These are phyloP conservation scores for Zygosaccharomyces sapae DNA, from an alignment of 1,139 yeast species.

Conservation along the genomic window DNA sequence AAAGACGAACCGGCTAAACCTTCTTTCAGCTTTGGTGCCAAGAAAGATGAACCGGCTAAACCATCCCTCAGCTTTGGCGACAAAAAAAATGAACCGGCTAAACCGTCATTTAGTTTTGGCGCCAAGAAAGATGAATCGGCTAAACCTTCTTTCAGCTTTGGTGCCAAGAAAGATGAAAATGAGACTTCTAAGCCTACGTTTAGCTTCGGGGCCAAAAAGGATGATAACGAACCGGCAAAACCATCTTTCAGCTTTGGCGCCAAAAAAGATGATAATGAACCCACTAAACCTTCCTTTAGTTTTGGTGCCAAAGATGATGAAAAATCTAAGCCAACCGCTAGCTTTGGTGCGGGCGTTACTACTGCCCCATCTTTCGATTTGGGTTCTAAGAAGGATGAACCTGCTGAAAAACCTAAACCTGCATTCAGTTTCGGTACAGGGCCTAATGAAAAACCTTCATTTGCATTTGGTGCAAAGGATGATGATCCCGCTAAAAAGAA, in stretches of 20 bases:
- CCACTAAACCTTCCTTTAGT: conserved; percentile 9
- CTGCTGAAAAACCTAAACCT: neutral
- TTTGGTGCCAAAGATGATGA: conserved; percentile 10
- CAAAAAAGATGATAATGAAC: neutral
- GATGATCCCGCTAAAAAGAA: conserved; percentile 3
- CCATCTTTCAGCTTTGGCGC: neutral
- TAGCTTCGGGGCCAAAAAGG: conserved; percentile 12
- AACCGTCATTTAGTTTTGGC: neutral
- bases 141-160: conserved; percentile 14
- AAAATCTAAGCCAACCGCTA: neutral
- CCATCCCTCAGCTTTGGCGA: conserved; percentile 13
- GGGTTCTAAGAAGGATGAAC: neutral
- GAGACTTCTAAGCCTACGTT: neutral
- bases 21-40: conserved; percentile 13
- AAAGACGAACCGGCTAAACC: conserved; percentile 5
- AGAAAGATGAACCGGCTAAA: neutral
- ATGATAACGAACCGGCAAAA: neutral
- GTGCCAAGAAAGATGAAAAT: conserved; percentile 3
- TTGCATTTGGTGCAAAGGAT: conserved; percentile 3
- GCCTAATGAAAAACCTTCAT: neutral
- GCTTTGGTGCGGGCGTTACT: conserved; percentile 11
- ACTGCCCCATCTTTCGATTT: neutral
- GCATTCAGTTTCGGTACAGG: conserved; percentile 15
- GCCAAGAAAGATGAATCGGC: neutral
- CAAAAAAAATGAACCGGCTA: neutral